phyloP scores from a whole-genome alignment of 192 early-diverging fungal species.

The Coemansia sp. region DNA sequence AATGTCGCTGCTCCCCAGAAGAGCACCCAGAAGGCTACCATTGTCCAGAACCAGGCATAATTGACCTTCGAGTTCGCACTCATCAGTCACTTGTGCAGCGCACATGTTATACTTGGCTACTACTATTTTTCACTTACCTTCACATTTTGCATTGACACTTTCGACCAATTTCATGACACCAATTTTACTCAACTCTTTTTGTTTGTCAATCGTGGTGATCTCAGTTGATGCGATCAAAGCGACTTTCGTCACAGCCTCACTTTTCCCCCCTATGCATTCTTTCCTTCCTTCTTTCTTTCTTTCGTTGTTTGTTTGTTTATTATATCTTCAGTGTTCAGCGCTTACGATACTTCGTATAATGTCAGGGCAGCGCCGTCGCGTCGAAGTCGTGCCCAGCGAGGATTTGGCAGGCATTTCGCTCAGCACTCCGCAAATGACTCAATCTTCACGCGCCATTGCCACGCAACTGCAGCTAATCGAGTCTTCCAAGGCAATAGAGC shows the following conservation, averaged over 20 bases:
- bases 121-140: not conserved
- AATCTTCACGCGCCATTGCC: slow-evolving; percentile 23
- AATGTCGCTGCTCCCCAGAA: slow-evolving; percentile 11
- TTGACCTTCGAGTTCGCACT: not conserved
- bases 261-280: not conserved
- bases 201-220: too few species aligned
- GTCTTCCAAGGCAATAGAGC: slow-evolving; percentile 49
- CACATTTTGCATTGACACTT: not conserved
- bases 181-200: too few species aligned
- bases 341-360: slow-evolving; percentile 6
- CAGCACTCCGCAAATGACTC: not conserved
- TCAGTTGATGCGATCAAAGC: too few species aligned
- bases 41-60: slow-evolving; percentile 49
- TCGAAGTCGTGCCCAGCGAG: slow-evolving; percentile 35
- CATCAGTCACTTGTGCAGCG: not conserved
- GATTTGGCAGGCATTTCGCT: slow-evolving; percentile 16
- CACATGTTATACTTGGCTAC: not conserved
- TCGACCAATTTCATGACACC: not conserved
- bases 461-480: slow-evolving; percentile 35
- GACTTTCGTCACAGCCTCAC: too few species aligned
- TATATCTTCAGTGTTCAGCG: not conserved
- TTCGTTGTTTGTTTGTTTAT: not conserved
- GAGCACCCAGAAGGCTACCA: slow-evolving; percentile 24
- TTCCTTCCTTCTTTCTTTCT: too few species aligned
- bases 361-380: slow-evolving; percentile 32